phyloP scores from a whole-genome alignment of 2,329 filamentous ascomycete species.

The Trichoderma asperellum region DNA sequence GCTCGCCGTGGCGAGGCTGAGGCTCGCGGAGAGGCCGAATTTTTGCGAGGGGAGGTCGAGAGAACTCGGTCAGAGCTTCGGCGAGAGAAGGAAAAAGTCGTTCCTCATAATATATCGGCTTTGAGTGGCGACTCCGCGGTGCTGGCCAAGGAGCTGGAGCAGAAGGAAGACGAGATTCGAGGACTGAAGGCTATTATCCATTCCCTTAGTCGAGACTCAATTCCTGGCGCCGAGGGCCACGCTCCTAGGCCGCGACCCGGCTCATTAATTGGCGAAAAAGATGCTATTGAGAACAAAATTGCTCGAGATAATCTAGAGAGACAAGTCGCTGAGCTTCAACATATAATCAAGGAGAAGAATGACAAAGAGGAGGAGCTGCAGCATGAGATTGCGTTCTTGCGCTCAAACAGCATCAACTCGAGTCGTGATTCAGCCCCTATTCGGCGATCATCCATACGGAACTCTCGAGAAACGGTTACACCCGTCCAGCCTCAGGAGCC shows the following conservation, averaged over 20 bases:
- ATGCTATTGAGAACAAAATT: slow-evolving; percentile 41
- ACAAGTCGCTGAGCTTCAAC: slow-evolving; percentile 78
- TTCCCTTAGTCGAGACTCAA: slow-evolving; percentile 79
- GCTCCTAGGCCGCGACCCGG: slow-evolving; percentile 37
- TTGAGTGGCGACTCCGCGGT: slow-evolving; percentile 49
- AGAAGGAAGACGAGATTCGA: slow-evolving; percentile 96
- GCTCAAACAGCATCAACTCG: slow-evolving; percentile 44
- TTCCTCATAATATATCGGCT: slow-evolving; percentile 34
- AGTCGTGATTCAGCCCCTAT: slow-evolving; percentile 44
- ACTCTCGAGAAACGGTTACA: slow-evolving; percentile 68
- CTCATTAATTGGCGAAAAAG: slow-evolving; percentile 41
- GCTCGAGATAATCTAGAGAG: slow-evolving; percentile 71
- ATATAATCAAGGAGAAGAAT: slow-evolving; percentile 71
- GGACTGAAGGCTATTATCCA: slow-evolving; percentile 98
- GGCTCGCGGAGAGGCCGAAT: slow-evolving; percentile 93
- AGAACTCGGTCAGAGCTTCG: slow-evolving; percentile 84
- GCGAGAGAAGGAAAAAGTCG: slow-evolving; percentile 81
- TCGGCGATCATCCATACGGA: slow-evolving; percentile 62
- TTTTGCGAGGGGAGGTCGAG: slow-evolving; percentile 91
- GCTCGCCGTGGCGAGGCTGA: slow-evolving; percentile 92
- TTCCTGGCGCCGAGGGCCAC: slow-evolving; percentile 47
- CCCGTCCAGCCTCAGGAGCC: slow-evolving; percentile 57
- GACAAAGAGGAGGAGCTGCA: slow-evolving; percentile 83
- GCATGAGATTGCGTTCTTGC: slow-evolving; percentile 73
- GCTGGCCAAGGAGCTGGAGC: slow-evolving; percentile 76